Conservation (phyloP, 2,329 filamentous ascomycete species). For the Nemania sp. region DNA sequence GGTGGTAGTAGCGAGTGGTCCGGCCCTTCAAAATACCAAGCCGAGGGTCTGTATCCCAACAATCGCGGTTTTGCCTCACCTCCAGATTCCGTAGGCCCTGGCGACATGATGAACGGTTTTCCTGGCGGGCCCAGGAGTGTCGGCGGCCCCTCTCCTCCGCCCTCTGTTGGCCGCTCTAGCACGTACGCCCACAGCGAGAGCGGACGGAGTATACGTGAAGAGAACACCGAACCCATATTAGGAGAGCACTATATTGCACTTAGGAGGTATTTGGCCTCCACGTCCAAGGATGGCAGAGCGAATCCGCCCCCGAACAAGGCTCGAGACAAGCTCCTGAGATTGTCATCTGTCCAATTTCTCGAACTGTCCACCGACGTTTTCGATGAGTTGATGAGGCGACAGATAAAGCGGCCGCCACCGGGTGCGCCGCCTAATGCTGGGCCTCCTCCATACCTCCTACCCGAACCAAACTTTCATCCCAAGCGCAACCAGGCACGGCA, state of each 20-base stretch:
- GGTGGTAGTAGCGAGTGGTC: constrained; percentile 86
- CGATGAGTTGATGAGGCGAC: constrained; percentile 88
- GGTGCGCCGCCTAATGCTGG: constrained; percentile 54
- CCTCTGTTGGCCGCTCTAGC: constrained; percentile 84
- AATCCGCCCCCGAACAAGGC: constrained; percentile 83
- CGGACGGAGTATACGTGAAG: constrained; percentile 62
- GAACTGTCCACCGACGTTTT: constrained; percentile 97
- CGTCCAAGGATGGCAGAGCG: constrained; percentile 73
- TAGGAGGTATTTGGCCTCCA: constrained; percentile 72
- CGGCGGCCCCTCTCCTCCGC: constrained; percentile 79
- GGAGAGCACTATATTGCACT: constrained; percentile 82
- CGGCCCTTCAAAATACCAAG: constrained; percentile 68
- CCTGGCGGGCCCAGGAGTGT: constrained; percentile 59
- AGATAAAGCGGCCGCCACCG: constrained; percentile 64
- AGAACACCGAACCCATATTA: constrained; percentile 67
- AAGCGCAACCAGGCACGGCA: constrained; percentile 98
- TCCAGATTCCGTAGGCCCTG: constrained; percentile 68
- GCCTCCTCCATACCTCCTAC: constrained; percentile 75
- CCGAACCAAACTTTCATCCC: constrained; percentile 90
- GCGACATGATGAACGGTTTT: constrained; percentile 65
- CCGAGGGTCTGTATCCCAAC: constrained; percentile 57
- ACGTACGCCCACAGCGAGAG: constrained; percentile 72
- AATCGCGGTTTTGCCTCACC: constrained; percentile 68
- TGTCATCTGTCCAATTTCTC: constrained; percentile 92
- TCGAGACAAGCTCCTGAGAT: constrained; percentile 87